phyloP scores from a whole-genome alignment of 2,329 filamentous ascomycete genomes.

The Botrytis deweyae region DNA sequence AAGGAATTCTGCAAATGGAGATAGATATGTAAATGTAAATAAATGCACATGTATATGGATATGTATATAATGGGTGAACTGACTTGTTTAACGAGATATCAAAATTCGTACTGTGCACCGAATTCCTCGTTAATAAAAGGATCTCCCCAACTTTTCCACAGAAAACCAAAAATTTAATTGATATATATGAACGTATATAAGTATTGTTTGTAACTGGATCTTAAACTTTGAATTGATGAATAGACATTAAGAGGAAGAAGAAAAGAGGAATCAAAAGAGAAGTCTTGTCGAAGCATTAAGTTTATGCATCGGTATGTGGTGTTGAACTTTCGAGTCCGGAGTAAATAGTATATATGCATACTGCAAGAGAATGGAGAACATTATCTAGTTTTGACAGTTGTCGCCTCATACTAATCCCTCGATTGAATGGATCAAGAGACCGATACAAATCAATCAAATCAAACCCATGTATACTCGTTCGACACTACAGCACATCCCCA shows the following conservation, averaged over 20 bases:
- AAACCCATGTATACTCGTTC: neutral
- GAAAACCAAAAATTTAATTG: neutral
- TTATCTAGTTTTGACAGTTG: conserved; percentile 17
- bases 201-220: neutral
- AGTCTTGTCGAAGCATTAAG: neutral
- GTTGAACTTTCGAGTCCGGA: neutral
- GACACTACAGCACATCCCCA: neutral
- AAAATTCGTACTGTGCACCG: neutral
- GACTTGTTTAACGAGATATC: neutral
- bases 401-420: conserved; percentile 17
- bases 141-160: neutral
- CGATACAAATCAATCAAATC: neutral
- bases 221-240: neutral
- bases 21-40: neutral
- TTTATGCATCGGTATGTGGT: conserved; percentile 10
- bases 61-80: neutral
- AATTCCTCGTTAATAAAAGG: neutral
- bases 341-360: conserved; percentile 13
- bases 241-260: neutral
- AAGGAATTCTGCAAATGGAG: neutral
- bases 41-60: neutral
- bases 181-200: neutral
- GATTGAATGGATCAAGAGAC: conserved; percentile 4
- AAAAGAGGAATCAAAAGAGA: neutral
- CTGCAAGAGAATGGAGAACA: conserved; percentile 4